Evolutionary conservation across 2,329 filamentous ascomycete species (phyloP), one percentile per base, ranked within the genome.

Genomic region (Aspergillus brasiliensis): DNA sequence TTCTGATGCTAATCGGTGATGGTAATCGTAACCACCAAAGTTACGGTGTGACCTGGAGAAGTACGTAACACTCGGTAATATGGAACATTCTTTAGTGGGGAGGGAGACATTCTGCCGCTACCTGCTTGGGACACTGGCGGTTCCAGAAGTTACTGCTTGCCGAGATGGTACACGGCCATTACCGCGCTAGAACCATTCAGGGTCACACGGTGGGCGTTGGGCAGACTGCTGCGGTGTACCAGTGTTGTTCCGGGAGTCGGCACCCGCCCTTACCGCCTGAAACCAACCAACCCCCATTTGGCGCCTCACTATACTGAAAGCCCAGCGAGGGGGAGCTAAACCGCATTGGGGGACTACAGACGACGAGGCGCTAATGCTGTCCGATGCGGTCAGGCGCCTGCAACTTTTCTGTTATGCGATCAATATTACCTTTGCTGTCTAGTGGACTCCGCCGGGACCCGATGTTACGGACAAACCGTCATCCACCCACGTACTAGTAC

Each of bases 71-170:
- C 38, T 28, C 52, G 52, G 52, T 55, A 55, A 44, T 8, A 51
- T 57, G 47, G 56, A 57, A 57, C 47, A 57, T 57, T 57, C 55
- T 57, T 57, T 51, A 51, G 55, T 51, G 55, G 55, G 31, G 55
- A 55, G 19, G 21, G 57, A 47, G 51, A 17, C 57, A 49, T 52
- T 59, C 37, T 38, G 55, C 31, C 21, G 53, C 37, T 48, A 13
- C 48, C 51, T 23, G 21, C 17, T 15, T n/a, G 28, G 25, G 23
- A 46, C 37, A n/a, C n/a, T 40, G 57, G 55, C 38, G 31, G 51
- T 55, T 58, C 57, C 40, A 58, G 57, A 58, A 58, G 49, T 54
- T 58, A 58, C 57, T 8, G 28, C 13, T 10, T 13, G 31, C 31
- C 31, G 31, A 34, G 31, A 11, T 46, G n/a, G 17, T 31, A 54